Percentiles rank a stretch among this genome's conserved stretches.
These are phyloP conservation scores for Rhynchospora pubera DNA, from an alignment of 176 grass and related monocot species.

Conservation along the genomic window DNA sequence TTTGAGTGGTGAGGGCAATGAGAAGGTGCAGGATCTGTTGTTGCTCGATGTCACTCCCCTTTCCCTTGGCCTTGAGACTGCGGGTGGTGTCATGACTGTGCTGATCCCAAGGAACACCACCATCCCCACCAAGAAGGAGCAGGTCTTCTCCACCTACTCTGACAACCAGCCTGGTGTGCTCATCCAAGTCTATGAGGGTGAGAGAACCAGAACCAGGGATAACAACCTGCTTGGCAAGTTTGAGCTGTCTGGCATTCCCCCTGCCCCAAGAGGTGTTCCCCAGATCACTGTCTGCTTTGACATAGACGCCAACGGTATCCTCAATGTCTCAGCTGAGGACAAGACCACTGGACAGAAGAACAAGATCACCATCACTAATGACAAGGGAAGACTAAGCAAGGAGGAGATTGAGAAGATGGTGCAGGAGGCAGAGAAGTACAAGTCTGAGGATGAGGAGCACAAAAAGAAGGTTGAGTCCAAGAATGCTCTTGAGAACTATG, in stretches of 20 bases:
- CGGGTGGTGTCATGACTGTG: conserved; percentile 62
- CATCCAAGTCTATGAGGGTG: conserved; percentile 78
- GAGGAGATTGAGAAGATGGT: conserved; percentile 88
- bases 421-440: conserved; percentile 79
- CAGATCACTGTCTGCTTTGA: conserved; percentile 78
- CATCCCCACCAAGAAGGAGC: conserved; percentile 81
- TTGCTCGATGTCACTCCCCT: conserved; percentile 68
- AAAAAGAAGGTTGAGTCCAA: conserved; percentile 85
- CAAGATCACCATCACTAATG: conserved; percentile 85
- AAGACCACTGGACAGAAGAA: conserved; percentile 75
- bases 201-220: conserved; percentile 57
- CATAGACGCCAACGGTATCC: conserved; percentile 69
- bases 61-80: conserved; percentile 59
- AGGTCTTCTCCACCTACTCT: conserved; percentile 84
- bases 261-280: conserved; percentile 59
- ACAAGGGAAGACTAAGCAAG: conserved; percentile 70
- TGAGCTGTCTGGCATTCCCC: conserved; percentile 73
- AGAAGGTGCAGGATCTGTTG: conserved; percentile 72
- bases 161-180: conserved; percentile 83
- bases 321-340: conserved; percentile 73
- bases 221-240: conserved; percentile 82
- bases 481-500: conserved; percentile 75
- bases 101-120: conserved; percentile 80
- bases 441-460: conserved; percentile 72
- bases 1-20: conserved; percentile 71